Evolutionary conservation across 192 early-diverging fungal genomes (phyloP).

Genomic region (Coemansia sp.): DNA sequence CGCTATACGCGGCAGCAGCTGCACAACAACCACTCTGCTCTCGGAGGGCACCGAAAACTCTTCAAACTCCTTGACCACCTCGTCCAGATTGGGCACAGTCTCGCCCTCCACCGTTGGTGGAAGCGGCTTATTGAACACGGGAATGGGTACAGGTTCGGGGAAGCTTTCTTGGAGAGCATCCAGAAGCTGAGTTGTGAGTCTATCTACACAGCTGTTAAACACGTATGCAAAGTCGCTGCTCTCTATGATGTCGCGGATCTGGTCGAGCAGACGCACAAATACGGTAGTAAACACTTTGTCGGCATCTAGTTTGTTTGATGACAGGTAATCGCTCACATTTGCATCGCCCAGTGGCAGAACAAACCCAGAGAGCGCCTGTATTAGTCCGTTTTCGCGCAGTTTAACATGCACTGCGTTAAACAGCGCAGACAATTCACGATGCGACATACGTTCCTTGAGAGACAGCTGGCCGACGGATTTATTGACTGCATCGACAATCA

Average conservation of each 20-base stretch:
- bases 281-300: constrained; percentile 58
- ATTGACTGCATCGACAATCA: constrained; percentile 59
- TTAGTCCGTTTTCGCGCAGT: constrained; percentile 54
- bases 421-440: constrained; percentile 60
- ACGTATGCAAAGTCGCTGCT: constrained; percentile 50
- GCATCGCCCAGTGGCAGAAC: constrained; percentile 45
- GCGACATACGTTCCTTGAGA: constrained; percentile 64
- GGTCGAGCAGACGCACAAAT: constrained; percentile 75
- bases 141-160: constrained; percentile 39
- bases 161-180: constrained; percentile 54
- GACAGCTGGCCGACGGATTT: constrained; percentile 48
- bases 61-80: constrained; percentile 62
- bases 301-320: constrained; percentile 41
- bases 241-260: constrained; percentile 87
- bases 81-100: constrained; percentile 42
- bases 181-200: constrained; percentile 47
- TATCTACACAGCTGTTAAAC: constrained; percentile 47
- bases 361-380: constrained; percentile 22
- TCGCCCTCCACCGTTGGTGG: constrained; percentile 49
- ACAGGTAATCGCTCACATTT: constrained; percentile 34
- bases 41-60: constrained; percentile 48
- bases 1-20: constrained; percentile 66
- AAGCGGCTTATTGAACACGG: constrained; percentile 29
- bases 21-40: constrained; percentile 61
- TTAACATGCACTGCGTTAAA: constrained; percentile 57